Evolutionary conservation across 176 grass and related monocot species (phyloP), one percentile per base, ranked within the genome.

Genomic region (Chloris gayana): DNA sequence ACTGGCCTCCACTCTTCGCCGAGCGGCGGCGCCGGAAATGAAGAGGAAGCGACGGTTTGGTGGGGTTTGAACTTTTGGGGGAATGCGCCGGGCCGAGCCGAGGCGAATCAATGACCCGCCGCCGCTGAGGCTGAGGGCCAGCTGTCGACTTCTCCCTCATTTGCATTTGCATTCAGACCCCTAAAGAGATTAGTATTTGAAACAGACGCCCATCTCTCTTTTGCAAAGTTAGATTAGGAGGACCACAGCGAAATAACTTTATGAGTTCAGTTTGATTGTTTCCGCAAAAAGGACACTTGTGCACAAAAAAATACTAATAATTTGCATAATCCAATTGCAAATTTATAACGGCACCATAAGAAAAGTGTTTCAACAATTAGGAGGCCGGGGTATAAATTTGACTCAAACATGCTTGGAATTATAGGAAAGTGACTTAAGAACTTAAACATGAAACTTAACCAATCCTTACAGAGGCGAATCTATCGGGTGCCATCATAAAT

Each of bases 21-120:
- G n/a, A n/a, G 21, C 17, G 58, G 57, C 44, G 67, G 49, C 22
- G 70, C 35, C 69, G 66, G 56, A 67, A 80, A 74, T 74, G 84
- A 49, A 45, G 70, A 57, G 77, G 69, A 50, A 30, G 72, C 64
- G 64, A 5, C 31, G 38, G 30, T 4, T 54, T 24, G 35, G 53
- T 68, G 31, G 71, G 19, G n/a, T 56, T 30, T 58, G 67, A 30
- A 54, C 14, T 35, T 70, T 46, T 46, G 30, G 64, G 53, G 53
- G 29, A 6, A 17, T 33, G 38, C 68, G 38, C 60, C 60, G 13
- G 18, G 25, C 46, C 26, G 45, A 50, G 60, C 45, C 45, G 41
- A 8, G 70, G 27, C 37, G 37, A 44, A 73, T 34, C 47, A 54
- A 73, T 51, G 10, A 14, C 22, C 18, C 9, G 47, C 41, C 75